phyloP scores from a whole-genome alignment of 805 yeast genomes.

The Peterozyma xylosa region DNA sequence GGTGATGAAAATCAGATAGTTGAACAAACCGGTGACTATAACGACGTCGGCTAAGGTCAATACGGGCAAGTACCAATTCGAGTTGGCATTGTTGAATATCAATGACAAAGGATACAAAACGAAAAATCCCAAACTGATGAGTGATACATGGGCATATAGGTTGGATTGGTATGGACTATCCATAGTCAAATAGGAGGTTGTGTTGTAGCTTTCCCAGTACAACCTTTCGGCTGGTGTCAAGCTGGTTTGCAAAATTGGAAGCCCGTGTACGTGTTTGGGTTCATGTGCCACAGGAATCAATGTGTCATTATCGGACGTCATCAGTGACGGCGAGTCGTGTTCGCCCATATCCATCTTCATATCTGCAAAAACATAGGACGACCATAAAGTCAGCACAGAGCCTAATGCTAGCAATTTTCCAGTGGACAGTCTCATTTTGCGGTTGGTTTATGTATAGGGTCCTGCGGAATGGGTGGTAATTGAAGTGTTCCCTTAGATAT shows the following conservation, averaged over 20 bases:
- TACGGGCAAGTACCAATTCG: conserved; percentile 50
- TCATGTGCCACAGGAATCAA: conserved; percentile 40
- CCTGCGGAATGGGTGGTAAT: too few relatives aligned
- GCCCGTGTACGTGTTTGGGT: conserved; percentile 49
- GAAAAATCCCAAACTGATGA: conserved; percentile 35
- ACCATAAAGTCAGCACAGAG: too few relatives aligned
- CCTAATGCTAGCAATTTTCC: neutral
- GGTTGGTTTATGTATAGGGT: too few relatives aligned
- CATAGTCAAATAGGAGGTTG: conserved; percentile 64
- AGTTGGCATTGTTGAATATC: conserved; percentile 52
- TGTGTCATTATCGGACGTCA: conserved; percentile 6
- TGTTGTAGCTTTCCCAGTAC: conserved; percentile 75
- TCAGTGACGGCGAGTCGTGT: conserved; percentile 9
- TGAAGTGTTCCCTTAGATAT: too few relatives aligned
- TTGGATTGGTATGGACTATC: conserved; percentile 41
- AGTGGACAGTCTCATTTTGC: neutral
- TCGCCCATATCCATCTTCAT: conserved; percentile 16
- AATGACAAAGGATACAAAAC: conserved; percentile 63
- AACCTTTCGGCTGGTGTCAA: conserved; percentile 64
- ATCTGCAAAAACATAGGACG: neutral
- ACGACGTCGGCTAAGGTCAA: conserved; percentile 43
- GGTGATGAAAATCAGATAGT: conserved; percentile 48
- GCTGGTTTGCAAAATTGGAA: conserved; percentile 62
- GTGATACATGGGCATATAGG: conserved; percentile 45
- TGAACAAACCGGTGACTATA: conserved; percentile 41